Conservation (phyloP, 352 stramenopile genomes). For the Pythium periplocum region DNA sequence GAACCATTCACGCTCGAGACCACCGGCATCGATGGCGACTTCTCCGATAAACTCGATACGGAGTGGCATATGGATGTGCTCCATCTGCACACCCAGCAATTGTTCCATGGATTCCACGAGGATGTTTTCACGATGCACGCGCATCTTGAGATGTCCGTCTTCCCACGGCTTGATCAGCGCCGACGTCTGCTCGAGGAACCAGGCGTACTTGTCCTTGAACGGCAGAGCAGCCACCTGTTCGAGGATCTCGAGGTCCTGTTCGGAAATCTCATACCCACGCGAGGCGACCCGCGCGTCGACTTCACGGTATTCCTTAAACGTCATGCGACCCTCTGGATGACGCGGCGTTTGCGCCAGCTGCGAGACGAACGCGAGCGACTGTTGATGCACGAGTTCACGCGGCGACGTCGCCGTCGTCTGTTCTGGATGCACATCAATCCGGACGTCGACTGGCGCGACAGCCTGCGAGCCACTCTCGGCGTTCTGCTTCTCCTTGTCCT, state of each 20-base stretch:
- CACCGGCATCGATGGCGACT: conserved; percentile 86
- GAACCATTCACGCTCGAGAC: conserved; percentile 87
- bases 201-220: conserved; percentile 87
- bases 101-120: conserved; percentile 85
- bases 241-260: conserved; percentile 83
- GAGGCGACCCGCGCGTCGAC: conserved; percentile 81
- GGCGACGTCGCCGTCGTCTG: background rate
- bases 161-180: conserved; percentile 83
- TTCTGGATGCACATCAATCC: conserved; percentile 12
- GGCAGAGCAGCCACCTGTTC: conserved; percentile 79
- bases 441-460: conserved; percentile 10
- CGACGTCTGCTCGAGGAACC: conserved; percentile 82
- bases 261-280: conserved; percentile 83
- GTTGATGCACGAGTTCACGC: conserved; percentile 71
- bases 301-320: conserved; percentile 86
- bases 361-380: conserved; percentile 83
- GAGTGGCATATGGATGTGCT: conserved; percentile 84
- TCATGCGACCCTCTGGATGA: conserved; percentile 81
- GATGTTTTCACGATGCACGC: conserved; percentile 79
- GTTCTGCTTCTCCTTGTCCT: conserved; percentile 6
- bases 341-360: conserved; percentile 76
- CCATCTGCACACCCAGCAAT: conserved; percentile 76
- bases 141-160: conserved; percentile 83
- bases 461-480: conserved; percentile 4
- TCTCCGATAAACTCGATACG: conserved; percentile 88